These are phyloP conservation scores for Tetracentron sinense DNA, from an alignment of 164 flowering plant genomes.

Conservation along the genomic window DNA sequence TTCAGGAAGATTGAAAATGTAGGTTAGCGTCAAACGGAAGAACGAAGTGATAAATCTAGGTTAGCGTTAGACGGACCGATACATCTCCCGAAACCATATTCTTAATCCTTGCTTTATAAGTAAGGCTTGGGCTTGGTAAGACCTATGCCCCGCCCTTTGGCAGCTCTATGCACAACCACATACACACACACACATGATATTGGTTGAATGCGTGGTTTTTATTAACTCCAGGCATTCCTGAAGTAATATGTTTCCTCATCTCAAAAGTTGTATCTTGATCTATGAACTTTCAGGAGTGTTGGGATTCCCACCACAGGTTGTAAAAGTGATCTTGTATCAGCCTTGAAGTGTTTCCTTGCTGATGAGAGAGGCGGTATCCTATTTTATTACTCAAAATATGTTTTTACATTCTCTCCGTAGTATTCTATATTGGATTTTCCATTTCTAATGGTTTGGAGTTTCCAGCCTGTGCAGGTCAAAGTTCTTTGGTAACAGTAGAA, in stretches of 20 bases:
- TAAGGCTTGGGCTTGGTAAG: no score
- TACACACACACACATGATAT: no score
- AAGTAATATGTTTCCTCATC: background rate
- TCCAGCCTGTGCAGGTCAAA: constrained; percentile 27
- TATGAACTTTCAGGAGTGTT: constrained; percentile 44
- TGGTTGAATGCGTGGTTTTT: background rate
- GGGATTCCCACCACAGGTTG: constrained; percentile 76
- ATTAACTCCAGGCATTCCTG: background rate
- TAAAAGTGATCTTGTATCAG: constrained; percentile 59
- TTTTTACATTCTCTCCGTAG: background rate
- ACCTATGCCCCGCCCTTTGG: no score
- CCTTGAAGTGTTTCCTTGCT: constrained; percentile 50
- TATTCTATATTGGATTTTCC: background rate
- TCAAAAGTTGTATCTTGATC: background rate
- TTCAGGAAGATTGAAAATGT: no score
- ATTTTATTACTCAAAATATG: background rate
- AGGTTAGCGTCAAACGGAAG: no score
- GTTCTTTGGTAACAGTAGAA: constrained; percentile 20
- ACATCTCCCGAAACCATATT: no score
- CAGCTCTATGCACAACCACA: no score
- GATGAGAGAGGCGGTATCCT: constrained; percentile 34
- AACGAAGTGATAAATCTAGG: no score
- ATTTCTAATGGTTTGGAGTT: constrained; percentile 5
- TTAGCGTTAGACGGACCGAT: no score
- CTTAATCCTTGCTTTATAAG: no score